Percentiles rank a stretch among this genome's conserved stretches.
These are phyloP conservation scores for Antrodiella citrinella DNA, from an alignment of 768 basidiomycete genomes.

Conservation along the genomic window DNA sequence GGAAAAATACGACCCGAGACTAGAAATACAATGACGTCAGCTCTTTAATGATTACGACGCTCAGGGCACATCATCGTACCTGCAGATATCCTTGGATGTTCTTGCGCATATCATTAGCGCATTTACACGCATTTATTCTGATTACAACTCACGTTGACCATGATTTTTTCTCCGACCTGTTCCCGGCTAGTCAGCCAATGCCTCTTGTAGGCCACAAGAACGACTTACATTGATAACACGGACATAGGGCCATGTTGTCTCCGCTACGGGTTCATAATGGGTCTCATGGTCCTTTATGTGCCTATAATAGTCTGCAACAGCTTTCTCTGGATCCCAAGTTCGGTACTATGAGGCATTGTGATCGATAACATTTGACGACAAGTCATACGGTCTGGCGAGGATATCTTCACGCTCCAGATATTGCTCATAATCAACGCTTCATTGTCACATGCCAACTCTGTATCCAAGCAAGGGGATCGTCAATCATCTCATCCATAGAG, in stretches of 20 bases:
- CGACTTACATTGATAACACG: constrained; percentile 79
- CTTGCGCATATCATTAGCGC: too few species aligned
- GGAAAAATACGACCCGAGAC: constrained; percentile 94
- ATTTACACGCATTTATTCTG: constrained; percentile 1
- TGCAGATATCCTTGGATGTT: constrained; percentile 86
- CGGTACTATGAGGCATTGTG: too few species aligned
- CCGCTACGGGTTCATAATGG: constrained; percentile 86
- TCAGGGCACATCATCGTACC: constrained; percentile 29
- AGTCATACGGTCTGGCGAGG: constrained; percentile 92
- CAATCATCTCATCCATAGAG: background rate
- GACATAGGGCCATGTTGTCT: constrained; percentile 87
- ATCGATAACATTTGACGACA: too few species aligned
- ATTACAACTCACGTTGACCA: constrained; percentile 65
- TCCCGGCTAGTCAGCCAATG: background rate
- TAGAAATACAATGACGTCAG: constrained; percentile 25
- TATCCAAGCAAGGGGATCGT: too few species aligned
- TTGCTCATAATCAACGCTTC: constrained; percentile 90
- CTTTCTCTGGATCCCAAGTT: constrained; percentile 87
- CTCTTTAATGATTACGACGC: background rate
- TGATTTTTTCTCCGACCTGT: constrained; percentile 92
- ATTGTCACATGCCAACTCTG: constrained; percentile 91
- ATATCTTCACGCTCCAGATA: constrained; percentile 95
- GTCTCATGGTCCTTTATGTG: constrained; percentile 83
- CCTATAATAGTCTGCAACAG: constrained; percentile 83
- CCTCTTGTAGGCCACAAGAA: too few species aligned